Evolutionary conservation across 495 filamentous ascomycete species (phyloP), one percentile per base, ranked within the genome.

Genomic region (Neurospora pannonica): DNA sequence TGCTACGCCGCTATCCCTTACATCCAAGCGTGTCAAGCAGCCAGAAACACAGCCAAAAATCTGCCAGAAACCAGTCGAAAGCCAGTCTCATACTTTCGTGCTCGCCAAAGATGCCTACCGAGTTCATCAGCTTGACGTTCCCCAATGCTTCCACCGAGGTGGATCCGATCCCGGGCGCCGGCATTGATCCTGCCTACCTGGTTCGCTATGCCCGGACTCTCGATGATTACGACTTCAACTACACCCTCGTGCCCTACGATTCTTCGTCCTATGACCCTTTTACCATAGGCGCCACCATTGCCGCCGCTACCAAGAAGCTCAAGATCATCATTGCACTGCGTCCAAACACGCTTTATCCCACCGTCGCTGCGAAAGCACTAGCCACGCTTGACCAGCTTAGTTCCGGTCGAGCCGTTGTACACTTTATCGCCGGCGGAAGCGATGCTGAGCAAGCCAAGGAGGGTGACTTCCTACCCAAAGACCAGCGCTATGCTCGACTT

Each of bases 241-340:
- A 88, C 75, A 88, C 87, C 1, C 79, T 88, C 2, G 84, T 88
- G 5, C 87, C 87, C 2, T 88, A 88, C 72, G 82, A 84, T 70
- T 87, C 85, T 4, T 83, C 84, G 7, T 86, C 75, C 43, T 87
- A 81, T 72, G 87, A 88, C 74, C 87, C 87, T 2, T 88, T 82
- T 72, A 88, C 87, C 4, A 77, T 83, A 38, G 87, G 84, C 38
- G 85, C 87, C 2, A 88, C 86, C 40, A 88, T 88, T 72, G 82
- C 84, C 1, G 78, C 87, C 0, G 81, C 77, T 38, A 88, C 87
- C 54, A 87, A 87, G 71, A 85, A 87, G 17, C 74, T 88, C 73
- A 88, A 88, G 74, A 78, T 88, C 39, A 88, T 88, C 78, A 87
- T 88, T 71, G 87, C 87, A 0, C 83, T 88, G n/a, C 84, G 86